Base-by-base conservation (phyloP, 768 basidiomycete genomes). In the Rubroboletus pulcherrimus region DNA sequence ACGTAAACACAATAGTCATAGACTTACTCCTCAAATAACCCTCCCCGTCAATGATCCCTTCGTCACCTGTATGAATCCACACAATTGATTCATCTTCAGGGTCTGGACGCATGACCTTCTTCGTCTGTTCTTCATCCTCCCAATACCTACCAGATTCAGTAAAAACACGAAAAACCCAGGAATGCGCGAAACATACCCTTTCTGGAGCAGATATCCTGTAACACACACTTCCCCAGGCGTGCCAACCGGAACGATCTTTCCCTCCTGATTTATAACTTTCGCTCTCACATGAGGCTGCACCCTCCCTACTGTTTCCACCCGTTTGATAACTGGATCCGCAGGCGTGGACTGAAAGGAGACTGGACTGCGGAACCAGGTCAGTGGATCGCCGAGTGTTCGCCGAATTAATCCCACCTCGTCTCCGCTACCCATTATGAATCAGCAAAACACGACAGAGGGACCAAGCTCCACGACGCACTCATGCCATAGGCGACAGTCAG, bases 21-120 rank as follows among this genome's bases (percentile, higher is more conserved):
- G 14, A 74, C 84, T 56, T 62, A 90, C 91, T 83, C 61, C 73
- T 71, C 19, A 93, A 67, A 70, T 92, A 93, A 2, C 91, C 91
- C 51, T 93, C 86, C 50, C 85, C 81, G 60, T 93, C 91, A 73
- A 93, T 79, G 34, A 88, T 84, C 1, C 81, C 90, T 63, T 91
- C 82, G 64, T 93, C 91, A 1, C 91, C 91, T 0, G 87, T 91
- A 68, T 87, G 80, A 84, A 93, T 91, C 91, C 91, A 93, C 35
- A 86, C 61, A 4, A 72, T 79, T 19, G 82, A 85, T 14, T 76
- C 66, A 49, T 81, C 76, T 57, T 83, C 79, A 5, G 66, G 56
- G 46, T 79, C 78, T 6, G 67, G 70, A 53, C 77, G 77, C 82
- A 86, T 87, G 4, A 78, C 85, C 14, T 69, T 63, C 17, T 67